These are phyloP conservation scores for Neostapfia colusana DNA, from an alignment of 176 grass and related monocot genomes.

Conservation along the genomic window DNA sequence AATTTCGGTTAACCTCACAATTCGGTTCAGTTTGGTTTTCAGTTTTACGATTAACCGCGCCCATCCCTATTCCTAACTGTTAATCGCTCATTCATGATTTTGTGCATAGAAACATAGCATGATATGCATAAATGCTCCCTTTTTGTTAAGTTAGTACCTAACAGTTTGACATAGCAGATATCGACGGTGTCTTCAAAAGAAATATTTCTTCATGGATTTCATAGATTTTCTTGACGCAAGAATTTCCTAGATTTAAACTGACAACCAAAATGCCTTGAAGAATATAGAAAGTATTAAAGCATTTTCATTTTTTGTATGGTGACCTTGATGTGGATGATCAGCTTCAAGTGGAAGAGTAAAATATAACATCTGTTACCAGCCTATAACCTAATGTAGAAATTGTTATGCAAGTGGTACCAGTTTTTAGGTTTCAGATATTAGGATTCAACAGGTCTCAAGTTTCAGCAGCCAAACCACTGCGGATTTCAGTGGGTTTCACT, in stretches of 20 bases:
- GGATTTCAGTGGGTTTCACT: background rate
- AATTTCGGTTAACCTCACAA: no score
- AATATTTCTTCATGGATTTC: background rate
- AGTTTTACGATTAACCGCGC: no score
- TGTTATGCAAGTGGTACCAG: background rate
- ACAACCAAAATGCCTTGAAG: background rate
- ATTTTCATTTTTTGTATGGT: background rate
- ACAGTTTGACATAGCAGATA: background rate
- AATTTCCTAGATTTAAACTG: background rate
- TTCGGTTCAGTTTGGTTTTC: no score
- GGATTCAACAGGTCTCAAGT: background rate
- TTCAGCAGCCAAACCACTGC: slow-evolving; percentile 15
- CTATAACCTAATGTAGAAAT: slow-evolving; percentile 11
- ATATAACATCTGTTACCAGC: background rate
- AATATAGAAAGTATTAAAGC: background rate
- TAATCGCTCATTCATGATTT: background rate
- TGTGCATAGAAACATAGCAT: slow-evolving; percentile 13
- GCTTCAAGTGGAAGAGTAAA: background rate
- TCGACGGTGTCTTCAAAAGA: background rate
- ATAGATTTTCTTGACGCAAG: no score
- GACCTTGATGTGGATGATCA: slow-evolving; percentile 2
- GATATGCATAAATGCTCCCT: background rate
- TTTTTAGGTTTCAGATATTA: background rate
- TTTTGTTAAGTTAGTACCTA: background rate
- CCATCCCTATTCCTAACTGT: slow-evolving; percentile 13